Percentiles rank a stretch among this genome's conserved stretches.
These are phyloP conservation scores for Citrullus amarus DNA, from an alignment of 306 rosid species.

Conservation along the genomic window DNA sequence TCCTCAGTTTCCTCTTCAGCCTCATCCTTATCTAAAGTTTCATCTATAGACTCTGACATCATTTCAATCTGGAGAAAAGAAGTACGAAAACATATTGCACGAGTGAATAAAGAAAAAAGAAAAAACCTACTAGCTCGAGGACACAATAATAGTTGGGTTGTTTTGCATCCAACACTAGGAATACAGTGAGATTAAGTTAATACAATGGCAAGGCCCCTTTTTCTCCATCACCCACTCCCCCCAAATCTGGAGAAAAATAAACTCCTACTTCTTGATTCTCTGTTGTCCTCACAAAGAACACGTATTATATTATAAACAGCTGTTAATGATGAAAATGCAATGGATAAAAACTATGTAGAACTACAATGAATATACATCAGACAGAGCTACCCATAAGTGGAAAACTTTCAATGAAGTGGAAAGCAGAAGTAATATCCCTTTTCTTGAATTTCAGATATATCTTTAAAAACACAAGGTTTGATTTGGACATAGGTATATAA, in stretches of 20 bases:
- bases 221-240: not conserved
- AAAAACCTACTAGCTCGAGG: not conserved
- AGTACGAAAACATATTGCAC: not conserved
- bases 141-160: not conserved
- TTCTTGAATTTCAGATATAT: not conserved
- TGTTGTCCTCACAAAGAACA: not conserved
- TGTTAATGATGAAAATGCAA: not conserved
- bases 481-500: not conserved
- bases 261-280: not conserved
- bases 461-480: not conserved
- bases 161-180: not conserved
- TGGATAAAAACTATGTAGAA: not conserved
- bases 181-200: not conserved
- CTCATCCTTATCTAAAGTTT: conserved; percentile 94
- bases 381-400: not conserved
- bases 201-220: not conserved
- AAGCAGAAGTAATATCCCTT: not conserved
- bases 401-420: not conserved
- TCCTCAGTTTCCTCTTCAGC: conserved; percentile 98
- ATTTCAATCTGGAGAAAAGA: conserved; percentile 70
- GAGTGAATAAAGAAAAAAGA: not conserved
- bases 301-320: not conserved
- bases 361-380: not conserved
- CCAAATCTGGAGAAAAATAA: not conserved
- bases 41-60: conserved; percentile 98